Percentiles rank a stretch among this genome's conserved stretches.
Evolutionary conservation across 1,139 yeast species (phyloP).

Genomic region (Meyerozyma elateridarum): DNA sequence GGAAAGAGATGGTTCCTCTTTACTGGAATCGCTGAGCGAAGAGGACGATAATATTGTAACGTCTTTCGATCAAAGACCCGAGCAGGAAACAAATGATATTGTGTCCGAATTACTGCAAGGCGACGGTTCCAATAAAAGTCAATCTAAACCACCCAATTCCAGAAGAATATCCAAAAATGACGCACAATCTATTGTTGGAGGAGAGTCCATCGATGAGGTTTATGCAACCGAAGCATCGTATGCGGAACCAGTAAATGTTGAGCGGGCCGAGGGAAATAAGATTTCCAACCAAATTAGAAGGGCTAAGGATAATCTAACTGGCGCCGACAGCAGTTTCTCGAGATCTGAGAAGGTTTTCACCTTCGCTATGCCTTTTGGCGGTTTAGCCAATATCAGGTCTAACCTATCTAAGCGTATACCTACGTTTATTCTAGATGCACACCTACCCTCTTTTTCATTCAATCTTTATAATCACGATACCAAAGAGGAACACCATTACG

Average conservation of each 20-base stretch:
- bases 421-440: slow-evolving; percentile 18
- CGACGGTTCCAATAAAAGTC: too few relatives aligned
- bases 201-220: slow-evolving; percentile 20
- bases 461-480: slow-evolving; percentile 16
- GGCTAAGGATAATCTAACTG: slow-evolving; percentile 7
- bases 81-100: too few relatives aligned
- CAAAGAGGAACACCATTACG: slow-evolving; percentile 35
- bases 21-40: too few relatives aligned
- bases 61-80: slow-evolving; percentile 1
- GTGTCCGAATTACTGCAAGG: too few relatives aligned
- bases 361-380: slow-evolving; percentile 39
- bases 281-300: too few relatives aligned
- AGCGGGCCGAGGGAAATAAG: too few relatives aligned
- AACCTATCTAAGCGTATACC: slow-evolving; percentile 23
- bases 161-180: slow-evolving; percentile 26
- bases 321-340: slow-evolving; percentile 1
- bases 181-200: slow-evolving; percentile 40
- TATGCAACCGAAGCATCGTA: slow-evolving; percentile 7
- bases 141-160: slow-evolving; percentile 2
- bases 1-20: too few relatives aligned
- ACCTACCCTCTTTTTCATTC: slow-evolving; percentile 18
- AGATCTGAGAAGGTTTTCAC: slow-evolving; percentile 33
- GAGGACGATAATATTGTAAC: neutral
- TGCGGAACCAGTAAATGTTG: too few relatives aligned
- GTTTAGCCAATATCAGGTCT: slow-evolving; percentile 22